A percentile compares a stretch with the other conserved stretches of the same genome.
phyloP scores from a whole-genome alignment of 768 basidiomycete species.

The Serendipita sp. region DNA sequence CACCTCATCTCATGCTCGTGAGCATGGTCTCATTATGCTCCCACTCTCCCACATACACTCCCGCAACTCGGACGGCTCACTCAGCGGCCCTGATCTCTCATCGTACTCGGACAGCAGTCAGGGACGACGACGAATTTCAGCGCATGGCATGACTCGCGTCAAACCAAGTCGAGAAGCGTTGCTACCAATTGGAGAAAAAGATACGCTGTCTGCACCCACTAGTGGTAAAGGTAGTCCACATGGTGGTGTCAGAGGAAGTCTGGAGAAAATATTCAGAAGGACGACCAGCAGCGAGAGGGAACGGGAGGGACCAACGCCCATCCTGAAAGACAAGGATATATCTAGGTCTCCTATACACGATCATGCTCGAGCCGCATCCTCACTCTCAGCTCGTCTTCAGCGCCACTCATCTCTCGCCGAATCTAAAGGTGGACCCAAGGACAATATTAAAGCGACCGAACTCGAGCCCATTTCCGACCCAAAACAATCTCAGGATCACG shows the following conservation, averaged over 20 bases:
- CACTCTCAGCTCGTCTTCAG: slow-evolving; percentile 15
- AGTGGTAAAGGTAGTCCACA: not conserved
- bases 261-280: slow-evolving; percentile 45
- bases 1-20: slow-evolving; percentile 26
- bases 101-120: slow-evolving; percentile 20
- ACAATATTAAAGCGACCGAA: not conserved
- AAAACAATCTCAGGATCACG: not conserved
- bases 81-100: slow-evolving; percentile 17
- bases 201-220: slow-evolving; percentile 16
- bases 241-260: slow-evolving; percentile 36
- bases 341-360: slow-evolving; percentile 13
- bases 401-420: not conserved
- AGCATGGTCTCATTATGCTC: slow-evolving; percentile 16
- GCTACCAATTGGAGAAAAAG: slow-evolving; percentile 35
- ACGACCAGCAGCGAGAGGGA: slow-evolving; percentile 20
- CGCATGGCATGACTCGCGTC: slow-evolving; percentile 9
- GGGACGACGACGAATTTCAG: slow-evolving; percentile 17
- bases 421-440: slow-evolving; percentile 1
- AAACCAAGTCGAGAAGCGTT: slow-evolving; percentile 64
- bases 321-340: slow-evolving; percentile 14
- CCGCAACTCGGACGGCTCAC: slow-evolving; percentile 7
- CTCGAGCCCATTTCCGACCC: not conserved
- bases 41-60: slow-evolving; percentile 8
- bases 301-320: slow-evolving; percentile 18
- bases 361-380: slow-evolving; percentile 11